Percentiles rank a stretch among this genome's conserved stretches.
Conservation (phyloP, 2,329 filamentous ascomycete species). For the Diplodia scrobiculata region DNA sequence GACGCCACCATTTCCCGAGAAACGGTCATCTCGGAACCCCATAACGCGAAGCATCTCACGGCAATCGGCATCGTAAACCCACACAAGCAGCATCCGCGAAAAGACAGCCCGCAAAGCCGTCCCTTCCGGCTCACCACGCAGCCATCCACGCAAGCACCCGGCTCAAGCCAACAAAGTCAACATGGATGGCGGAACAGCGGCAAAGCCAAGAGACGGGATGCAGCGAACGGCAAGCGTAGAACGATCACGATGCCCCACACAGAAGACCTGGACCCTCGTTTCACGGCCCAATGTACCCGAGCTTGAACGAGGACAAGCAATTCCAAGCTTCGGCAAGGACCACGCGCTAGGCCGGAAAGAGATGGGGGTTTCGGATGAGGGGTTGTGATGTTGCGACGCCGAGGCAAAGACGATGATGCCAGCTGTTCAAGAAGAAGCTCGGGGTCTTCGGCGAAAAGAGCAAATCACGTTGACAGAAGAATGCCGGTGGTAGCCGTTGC, state of each 20-base stretch:
- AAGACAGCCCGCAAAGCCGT: background rate
- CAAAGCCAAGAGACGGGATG: background rate
- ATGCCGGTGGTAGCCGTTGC: background rate
- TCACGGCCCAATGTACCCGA: background rate
- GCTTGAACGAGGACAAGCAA: constrained; percentile 2
- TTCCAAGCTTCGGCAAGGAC: constrained; percentile 1
- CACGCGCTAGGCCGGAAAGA: background rate
- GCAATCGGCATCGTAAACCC: background rate
- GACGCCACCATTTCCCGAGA: background rate
- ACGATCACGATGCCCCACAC: background rate
- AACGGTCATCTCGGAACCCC: background rate
- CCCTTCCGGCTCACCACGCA: background rate
- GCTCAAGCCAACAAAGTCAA: background rate
- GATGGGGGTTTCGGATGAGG: background rate
- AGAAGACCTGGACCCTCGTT: background rate
- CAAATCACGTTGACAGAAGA: background rate
- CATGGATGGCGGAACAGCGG: background rate
- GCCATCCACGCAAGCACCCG: background rate
- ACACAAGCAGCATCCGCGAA: background rate
- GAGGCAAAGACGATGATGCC: background rate
- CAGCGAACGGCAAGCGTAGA: background rate
- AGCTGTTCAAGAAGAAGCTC: background rate
- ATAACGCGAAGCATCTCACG: background rate
- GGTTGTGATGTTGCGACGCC: background rate
- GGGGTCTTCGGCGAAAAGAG: background rate